A percentile compares a stretch with the other conserved stretches of the same genome.
Evolutionary conservation across 176 grass and related monocot genomes (phyloP).

Genomic region (Carex pumila): DNA sequence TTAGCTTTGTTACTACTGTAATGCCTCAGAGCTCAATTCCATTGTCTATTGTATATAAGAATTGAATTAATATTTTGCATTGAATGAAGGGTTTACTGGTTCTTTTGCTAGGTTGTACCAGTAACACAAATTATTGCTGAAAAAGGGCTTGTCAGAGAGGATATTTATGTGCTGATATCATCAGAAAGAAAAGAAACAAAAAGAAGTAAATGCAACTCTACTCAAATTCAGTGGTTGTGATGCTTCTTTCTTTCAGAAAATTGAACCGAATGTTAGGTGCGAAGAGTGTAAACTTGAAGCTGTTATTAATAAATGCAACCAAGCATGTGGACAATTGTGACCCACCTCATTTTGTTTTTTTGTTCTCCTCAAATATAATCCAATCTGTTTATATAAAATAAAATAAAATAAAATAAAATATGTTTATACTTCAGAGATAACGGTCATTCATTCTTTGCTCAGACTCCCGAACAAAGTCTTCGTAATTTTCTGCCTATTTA

Average conservation of each 20-base stretch:
- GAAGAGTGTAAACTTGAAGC: slow-evolving; percentile 6
- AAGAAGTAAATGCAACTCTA: not conserved
- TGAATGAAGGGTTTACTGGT: not conserved
- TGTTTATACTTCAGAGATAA: not conserved
- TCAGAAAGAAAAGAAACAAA: not conserved
- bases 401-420: not conserved
- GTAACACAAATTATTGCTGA: not conserved
- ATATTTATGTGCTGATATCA: not conserved
- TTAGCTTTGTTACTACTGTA: not conserved
- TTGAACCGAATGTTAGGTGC: not conserved
- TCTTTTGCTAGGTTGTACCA: not conserved
- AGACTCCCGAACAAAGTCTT: no score
- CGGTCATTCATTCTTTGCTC: no score
- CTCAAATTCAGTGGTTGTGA: not conserved
- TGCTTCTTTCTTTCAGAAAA: not conserved
- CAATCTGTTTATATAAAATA: not conserved
- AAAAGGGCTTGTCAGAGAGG: not conserved
- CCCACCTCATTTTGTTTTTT: not conserved
- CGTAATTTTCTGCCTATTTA: no score
- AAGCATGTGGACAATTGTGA: not conserved
- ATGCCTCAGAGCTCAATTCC: not conserved
- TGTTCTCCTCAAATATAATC: not conserved
- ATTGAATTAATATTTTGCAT: not conserved
- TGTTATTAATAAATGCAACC: not conserved
- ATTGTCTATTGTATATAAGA: not conserved